phyloP scores from a whole-genome alignment of 768 basidiomycete genomes.

The Exsudoporus frostii region DNA sequence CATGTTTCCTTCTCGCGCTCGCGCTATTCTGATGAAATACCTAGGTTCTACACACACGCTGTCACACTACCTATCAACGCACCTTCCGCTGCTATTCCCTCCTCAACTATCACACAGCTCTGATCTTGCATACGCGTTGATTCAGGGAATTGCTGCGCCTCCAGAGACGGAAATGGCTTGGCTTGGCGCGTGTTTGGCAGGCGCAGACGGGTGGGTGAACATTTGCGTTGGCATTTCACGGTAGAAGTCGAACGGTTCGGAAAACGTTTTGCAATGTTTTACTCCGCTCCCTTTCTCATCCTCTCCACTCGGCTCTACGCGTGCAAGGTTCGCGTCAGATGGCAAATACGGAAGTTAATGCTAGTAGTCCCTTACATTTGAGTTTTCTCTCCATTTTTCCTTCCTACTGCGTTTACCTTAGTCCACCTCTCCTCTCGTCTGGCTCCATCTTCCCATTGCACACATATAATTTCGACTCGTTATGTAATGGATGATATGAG shows the following conservation, averaged over 20 bases:
- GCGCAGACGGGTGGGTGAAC: slow-evolving; percentile 95
- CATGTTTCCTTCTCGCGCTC: background rate
- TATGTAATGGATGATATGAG: slow-evolving; percentile 15
- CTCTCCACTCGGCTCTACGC: background rate
- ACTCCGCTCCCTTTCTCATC: background rate
- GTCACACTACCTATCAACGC: slow-evolving; percentile 58
- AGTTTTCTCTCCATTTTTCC: background rate
- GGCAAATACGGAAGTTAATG: background rate
- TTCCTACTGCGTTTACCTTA: slow-evolving; percentile 1
- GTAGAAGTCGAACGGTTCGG: slow-evolving; percentile 10
- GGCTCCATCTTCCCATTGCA: background rate
- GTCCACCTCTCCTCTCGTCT: background rate
- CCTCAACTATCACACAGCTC: slow-evolving; percentile 38
- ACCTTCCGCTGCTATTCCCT: slow-evolving; percentile 80
- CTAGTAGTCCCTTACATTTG: background rate
- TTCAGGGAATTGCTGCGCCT: slow-evolving; percentile 84
- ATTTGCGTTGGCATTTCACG: slow-evolving; percentile 68
- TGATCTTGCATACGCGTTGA: slow-evolving; percentile 70
- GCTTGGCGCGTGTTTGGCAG: slow-evolving; percentile 88
- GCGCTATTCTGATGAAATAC: background rate
- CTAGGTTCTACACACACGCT: slow-evolving; percentile 74
- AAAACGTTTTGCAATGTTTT: background rate
- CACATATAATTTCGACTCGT: slow-evolving; percentile 10
- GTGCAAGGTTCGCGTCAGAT: background rate
- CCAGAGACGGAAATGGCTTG: slow-evolving; percentile 89